These are phyloP conservation scores for Penicillium waksmanii DNA, from an alignment of 495 filamentous ascomycete species.

Conservation along the genomic window DNA sequence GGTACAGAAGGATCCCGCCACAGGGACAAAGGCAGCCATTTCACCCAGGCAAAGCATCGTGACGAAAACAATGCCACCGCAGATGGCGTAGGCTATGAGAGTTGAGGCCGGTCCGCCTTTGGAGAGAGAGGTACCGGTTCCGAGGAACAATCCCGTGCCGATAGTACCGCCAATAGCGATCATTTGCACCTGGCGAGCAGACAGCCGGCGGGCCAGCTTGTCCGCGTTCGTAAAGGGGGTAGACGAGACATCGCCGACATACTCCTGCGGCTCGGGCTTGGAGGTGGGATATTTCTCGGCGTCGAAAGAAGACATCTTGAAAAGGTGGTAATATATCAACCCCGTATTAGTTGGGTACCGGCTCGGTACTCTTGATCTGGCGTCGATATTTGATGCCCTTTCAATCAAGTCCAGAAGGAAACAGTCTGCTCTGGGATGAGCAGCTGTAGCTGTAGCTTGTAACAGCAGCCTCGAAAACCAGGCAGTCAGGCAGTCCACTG, in stretches of 20 bases:
- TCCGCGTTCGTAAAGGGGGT: constrained; percentile 17
- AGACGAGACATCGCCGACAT: constrained; percentile 11
- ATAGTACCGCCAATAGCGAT: constrained; percentile 67
- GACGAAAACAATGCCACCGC: constrained; percentile 52
- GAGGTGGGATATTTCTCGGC: constrained; percentile 14
- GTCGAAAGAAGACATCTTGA: constrained; percentile 10
- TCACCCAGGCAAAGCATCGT: constrained; percentile 56
- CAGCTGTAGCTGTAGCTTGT: no score
- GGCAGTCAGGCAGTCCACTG: not conserved
- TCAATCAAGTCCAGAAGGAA: no score
- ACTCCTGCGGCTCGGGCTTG: constrained; percentile 8
- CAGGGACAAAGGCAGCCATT: constrained; percentile 54
- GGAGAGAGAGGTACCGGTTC: constrained; percentile 60
- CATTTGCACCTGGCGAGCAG: constrained; percentile 62
- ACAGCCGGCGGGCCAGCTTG: constrained; percentile 23
- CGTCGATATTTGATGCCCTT: no score
- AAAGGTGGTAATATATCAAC: not conserved
- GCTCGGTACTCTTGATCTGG: no score
- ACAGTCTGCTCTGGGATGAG: no score
- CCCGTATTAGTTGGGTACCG: not conserved
- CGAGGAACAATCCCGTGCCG: constrained; percentile 67
- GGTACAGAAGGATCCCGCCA: constrained; percentile 56
- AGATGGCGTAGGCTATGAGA: constrained; percentile 58
- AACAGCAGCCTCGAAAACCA: not conserved
- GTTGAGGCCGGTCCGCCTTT: constrained; percentile 66